Percentiles rank a stretch among this genome's conserved stretches.
phyloP scores from a whole-genome alignment of 192 early-diverging fungal species.

The Thamnidium elegans region DNA sequence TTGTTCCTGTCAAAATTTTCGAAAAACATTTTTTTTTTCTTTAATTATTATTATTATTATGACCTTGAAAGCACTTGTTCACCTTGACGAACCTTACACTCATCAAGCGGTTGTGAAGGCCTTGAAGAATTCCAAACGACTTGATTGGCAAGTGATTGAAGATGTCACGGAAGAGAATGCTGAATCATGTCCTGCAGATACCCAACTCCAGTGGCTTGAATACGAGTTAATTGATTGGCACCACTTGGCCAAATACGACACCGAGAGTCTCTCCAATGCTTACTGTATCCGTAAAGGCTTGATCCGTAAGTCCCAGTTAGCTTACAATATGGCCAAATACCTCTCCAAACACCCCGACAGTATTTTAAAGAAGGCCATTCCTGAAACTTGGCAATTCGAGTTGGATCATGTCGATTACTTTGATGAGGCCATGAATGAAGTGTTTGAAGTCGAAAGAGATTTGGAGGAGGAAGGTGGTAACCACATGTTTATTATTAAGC shows the following conservation, averaged over 20 bases:
- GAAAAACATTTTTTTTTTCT: slow-evolving; percentile 9
- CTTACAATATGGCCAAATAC: slow-evolving; percentile 58
- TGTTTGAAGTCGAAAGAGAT: slow-evolving; percentile 60
- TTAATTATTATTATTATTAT: too few species aligned
- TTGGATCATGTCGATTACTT: slow-evolving; percentile 62
- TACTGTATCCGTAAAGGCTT: slow-evolving; percentile 68
- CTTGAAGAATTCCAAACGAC: slow-evolving; percentile 10
- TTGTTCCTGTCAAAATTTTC: too few species aligned
- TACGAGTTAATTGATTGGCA: slow-evolving; percentile 66
- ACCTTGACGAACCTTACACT: slow-evolving; percentile 37
- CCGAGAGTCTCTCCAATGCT: slow-evolving; percentile 40
- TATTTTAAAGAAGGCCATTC: slow-evolving; percentile 48
- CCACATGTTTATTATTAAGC: slow-evolving; percentile 60
- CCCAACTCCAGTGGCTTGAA: slow-evolving; percentile 54
- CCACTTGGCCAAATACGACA: slow-evolving; percentile 31
- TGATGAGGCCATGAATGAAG: slow-evolving; percentile 67
- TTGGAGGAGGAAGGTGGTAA: slow-evolving; percentile 43
- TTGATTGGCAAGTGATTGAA: slow-evolving; percentile 10
- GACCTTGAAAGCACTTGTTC: slow-evolving; percentile 24
- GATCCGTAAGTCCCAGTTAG: slow-evolving; percentile 66
- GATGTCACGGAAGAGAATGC: slow-evolving; percentile 17
- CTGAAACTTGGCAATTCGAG: slow-evolving; percentile 65
- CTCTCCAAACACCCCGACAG: slow-evolving; percentile 54
- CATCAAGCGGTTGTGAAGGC: slow-evolving; percentile 28
- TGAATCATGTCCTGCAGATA: background rate